Percentiles rank a stretch among this genome's conserved stretches.
Conservation (phyloP, 2,329 filamentous ascomycete species). For the Diaporthe nobilis region DNA sequence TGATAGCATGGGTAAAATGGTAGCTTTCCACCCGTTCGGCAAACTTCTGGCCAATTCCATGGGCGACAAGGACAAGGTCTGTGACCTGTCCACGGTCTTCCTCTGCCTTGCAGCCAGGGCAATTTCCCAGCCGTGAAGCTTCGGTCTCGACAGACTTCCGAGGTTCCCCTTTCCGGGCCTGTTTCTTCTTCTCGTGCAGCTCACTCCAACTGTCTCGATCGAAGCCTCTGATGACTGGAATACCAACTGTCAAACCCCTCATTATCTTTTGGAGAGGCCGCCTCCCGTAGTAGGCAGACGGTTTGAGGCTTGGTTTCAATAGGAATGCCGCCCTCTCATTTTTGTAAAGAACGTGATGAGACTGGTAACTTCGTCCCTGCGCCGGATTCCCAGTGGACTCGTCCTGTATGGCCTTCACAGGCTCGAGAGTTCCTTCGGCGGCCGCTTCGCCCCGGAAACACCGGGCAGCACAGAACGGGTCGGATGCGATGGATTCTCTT, state of each 20-base stretch:
- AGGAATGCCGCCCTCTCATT: constrained; percentile 84
- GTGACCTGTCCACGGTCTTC: constrained; percentile 79
- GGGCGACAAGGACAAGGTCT: constrained; percentile 90
- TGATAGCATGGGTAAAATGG: constrained; percentile 97
- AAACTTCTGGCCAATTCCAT: constrained; percentile 97
- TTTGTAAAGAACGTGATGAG: constrained; percentile 89
- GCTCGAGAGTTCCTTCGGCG: constrained; percentile 64
- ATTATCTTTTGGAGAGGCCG: constrained; percentile 86
- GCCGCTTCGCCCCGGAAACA: constrained; percentile 73
- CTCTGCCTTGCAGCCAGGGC: constrained; percentile 71
- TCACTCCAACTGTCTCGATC: constrained; percentile 82
- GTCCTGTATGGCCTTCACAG: constrained; percentile 52
- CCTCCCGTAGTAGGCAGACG: constrained; percentile 87
- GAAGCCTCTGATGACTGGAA: constrained; percentile 92
- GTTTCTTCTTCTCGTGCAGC: constrained; percentile 68
- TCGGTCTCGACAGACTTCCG: constrained; percentile 40
- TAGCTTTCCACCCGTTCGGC: constrained; percentile 96
- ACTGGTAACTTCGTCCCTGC: constrained; percentile 71
- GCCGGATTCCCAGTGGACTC: constrained; percentile 41
- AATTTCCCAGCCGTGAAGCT: constrained; percentile 40
- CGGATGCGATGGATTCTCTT: constrained; percentile 61
- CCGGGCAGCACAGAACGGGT: constrained; percentile 71
- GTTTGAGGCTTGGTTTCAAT: constrained; percentile 86
- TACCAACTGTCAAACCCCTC: constrained; percentile 85
- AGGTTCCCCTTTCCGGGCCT: constrained; percentile 43